A percentile compares a stretch with the other conserved stretches of the same genome.
Evolutionary conservation across 192 early-diverging fungal genomes (phyloP).

Genomic region (Coemansia sp.): DNA sequence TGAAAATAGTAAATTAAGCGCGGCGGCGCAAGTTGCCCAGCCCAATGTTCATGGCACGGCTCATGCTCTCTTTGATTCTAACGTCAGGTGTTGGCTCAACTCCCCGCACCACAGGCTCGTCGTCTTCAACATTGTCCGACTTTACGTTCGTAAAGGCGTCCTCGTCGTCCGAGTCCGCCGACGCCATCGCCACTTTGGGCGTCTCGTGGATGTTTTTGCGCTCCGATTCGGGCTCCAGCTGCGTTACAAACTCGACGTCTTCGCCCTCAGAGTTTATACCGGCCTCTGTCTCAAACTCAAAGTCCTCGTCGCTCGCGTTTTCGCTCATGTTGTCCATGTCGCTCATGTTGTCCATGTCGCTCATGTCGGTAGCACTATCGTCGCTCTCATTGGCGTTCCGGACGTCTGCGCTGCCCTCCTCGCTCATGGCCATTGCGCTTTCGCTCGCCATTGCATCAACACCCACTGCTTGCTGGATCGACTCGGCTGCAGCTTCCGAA

Average conservation of each 20-base stretch:
- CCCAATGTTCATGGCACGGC: constrained; percentile 50
- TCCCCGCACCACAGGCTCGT: constrained; percentile 19
- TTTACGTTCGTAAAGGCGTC: constrained; percentile 20
- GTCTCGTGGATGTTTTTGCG: constrained; percentile 30
- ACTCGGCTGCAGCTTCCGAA: constrained; percentile 40
- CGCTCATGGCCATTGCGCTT: background rate
- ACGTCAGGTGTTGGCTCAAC: constrained; percentile 34
- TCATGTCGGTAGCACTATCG: constrained; percentile 10
- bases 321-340: constrained; percentile 3
- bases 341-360: background rate
- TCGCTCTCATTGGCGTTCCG: background rate
- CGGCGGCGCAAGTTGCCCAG: constrained; percentile 42
- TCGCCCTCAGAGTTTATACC: constrained; percentile 42
- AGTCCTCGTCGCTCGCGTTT: constrained; percentile 15
- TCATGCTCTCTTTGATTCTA: constrained; percentile 39
- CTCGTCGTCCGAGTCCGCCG: constrained; percentile 47
- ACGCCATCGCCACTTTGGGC: constrained; percentile 41
- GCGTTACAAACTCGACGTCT: constrained; percentile 34
- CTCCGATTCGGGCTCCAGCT: constrained; percentile 23
- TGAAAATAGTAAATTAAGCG: constrained; percentile 13
- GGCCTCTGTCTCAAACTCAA: constrained; percentile 27
- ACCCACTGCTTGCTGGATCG: constrained; percentile 25
- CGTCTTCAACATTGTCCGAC: background rate
- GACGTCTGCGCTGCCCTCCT: background rate
- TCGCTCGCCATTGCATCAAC: constrained; percentile 20